Base-by-base conservation (phyloP, 73 alveolate species). In the Tetrahymena thermophila region DNA sequence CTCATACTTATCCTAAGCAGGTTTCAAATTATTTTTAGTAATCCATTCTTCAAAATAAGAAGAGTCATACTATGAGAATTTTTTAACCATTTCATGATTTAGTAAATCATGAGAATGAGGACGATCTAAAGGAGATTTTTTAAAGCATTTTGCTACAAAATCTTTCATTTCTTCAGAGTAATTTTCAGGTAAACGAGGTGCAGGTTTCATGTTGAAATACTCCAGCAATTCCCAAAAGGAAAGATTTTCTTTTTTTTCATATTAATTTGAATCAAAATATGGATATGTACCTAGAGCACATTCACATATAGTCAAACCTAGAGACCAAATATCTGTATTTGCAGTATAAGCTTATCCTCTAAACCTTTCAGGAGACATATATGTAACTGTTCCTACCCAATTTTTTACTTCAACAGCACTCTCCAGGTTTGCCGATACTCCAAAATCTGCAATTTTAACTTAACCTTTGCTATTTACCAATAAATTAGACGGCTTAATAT, bases 281-380 rank as follows among this genome's bases (percentile, higher is more conserved):
- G 99, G 99, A 89, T 96, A 99, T 93, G 95, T 94, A 8, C 99
- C 99, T 35, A 97, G 94, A 31, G 99, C 99, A 89, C 99, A 99
- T 98, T 99, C 99, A 94, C 98, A 96, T 16, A 99, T 96, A 3
- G 98, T 96, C 23, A 99, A 94, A 28, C 99, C 99, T 43, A 99
- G 96, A 43, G 99, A 96, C 99, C 99, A 99, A 43, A 99, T 97
- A 97, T 99, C 99, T 85, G 99, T 98, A 97, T 98, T 99, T 5
- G 99, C 93, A 94, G 96, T 97, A 96, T 99, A 98, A 34, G 97
- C 94, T 44, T 98, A 98, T 11, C 99, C 99, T 94, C 96, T 97
- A 43, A 99, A 96, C 98, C 99, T 98, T 94, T 99, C 99, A 13
- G 99, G 99, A 15, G 99, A 98, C 99, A 99, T 99, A 96, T 98